Conservation (phyloP, 1,284 basidiomycete genomes). For the Moesziomyces globuligerus region DNA sequence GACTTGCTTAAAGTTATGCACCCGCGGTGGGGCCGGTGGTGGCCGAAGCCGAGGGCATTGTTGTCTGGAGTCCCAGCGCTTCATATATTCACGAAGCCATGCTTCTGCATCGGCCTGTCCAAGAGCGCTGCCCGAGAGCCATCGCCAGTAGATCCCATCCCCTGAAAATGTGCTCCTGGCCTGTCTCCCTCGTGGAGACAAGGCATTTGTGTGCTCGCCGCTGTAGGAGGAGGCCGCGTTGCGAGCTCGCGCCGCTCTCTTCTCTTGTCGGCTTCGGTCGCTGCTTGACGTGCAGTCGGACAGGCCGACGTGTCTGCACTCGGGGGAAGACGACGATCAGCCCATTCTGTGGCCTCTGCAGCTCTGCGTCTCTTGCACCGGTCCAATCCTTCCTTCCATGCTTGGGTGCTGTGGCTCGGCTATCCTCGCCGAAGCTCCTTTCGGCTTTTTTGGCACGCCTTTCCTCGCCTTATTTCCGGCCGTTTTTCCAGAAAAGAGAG, state of each 20-base stretch:
- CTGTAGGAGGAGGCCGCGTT: too few species aligned
- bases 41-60: background rate
- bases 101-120: background rate
- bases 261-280: too few species aligned
- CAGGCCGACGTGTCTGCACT: too few species aligned
- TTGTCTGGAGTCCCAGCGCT: background rate
- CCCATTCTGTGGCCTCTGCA: background rate
- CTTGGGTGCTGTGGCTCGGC: background rate
- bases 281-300: too few species aligned
- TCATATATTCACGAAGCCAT: background rate
- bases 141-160: background rate
- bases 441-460: background rate
- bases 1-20: too few species aligned
- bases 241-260: too few species aligned
- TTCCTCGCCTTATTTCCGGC: too few species aligned
- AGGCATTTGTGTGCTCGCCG: too few species aligned
- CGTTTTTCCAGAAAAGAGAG: too few species aligned
- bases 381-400: background rate
- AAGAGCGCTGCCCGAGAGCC: background rate
- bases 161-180: background rate
- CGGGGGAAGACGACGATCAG: too few species aligned
- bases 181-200: too few species aligned
- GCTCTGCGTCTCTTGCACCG: too few species aligned
- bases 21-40: background rate
- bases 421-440: background rate